phyloP scores from a whole-genome alignment of 2,329 filamentous ascomycete genomes.

The Alternaria burnsii region DNA sequence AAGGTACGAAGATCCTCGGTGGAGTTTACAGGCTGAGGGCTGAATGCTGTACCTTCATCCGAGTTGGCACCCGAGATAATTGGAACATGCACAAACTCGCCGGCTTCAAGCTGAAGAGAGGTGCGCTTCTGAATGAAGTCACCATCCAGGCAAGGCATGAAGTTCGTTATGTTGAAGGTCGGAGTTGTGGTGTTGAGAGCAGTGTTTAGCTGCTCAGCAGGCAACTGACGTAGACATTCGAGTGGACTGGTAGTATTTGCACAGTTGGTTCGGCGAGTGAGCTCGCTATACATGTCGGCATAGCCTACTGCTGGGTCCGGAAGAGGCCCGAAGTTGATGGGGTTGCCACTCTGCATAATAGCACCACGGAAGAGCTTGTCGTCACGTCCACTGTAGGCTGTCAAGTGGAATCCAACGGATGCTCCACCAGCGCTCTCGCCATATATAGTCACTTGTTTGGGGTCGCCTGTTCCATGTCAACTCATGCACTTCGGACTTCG shows the following conservation, averaged over 20 bases:
- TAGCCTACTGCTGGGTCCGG: slow-evolving; percentile 28
- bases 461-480: slow-evolving; percentile 47
- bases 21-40: slow-evolving; percentile 62
- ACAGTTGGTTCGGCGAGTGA: slow-evolving; percentile 38
- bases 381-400: slow-evolving; percentile 58
- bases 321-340: slow-evolving; percentile 40
- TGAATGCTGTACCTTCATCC: slow-evolving; percentile 71
- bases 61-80: slow-evolving; percentile 70
- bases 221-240: slow-evolving; percentile 64
- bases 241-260: slow-evolving; percentile 33
- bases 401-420: slow-evolving; percentile 57
- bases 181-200: slow-evolving; percentile 57
- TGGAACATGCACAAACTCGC: slow-evolving; percentile 70
- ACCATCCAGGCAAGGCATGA: slow-evolving; percentile 61
- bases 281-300: slow-evolving; percentile 29
- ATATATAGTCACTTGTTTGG: slow-evolving; percentile 56
- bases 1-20: slow-evolving; percentile 61
- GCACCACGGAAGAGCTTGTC: slow-evolving; percentile 58
- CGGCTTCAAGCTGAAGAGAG: slow-evolving; percentile 63
- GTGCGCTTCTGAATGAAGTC: slow-evolving; percentile 64
- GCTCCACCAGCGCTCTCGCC: slow-evolving; percentile 57
- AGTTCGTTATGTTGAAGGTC: slow-evolving; percentile 39
- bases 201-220: slow-evolving; percentile 67
- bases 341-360: slow-evolving; percentile 57
- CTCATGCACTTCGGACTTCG: slow-evolving; percentile 30